Evolutionary conservation across 202 grass and related monocot species (phyloP), one percentile per base, ranked within the genome.

Genomic region (Schoenoplectus tabernaemontani): DNA sequence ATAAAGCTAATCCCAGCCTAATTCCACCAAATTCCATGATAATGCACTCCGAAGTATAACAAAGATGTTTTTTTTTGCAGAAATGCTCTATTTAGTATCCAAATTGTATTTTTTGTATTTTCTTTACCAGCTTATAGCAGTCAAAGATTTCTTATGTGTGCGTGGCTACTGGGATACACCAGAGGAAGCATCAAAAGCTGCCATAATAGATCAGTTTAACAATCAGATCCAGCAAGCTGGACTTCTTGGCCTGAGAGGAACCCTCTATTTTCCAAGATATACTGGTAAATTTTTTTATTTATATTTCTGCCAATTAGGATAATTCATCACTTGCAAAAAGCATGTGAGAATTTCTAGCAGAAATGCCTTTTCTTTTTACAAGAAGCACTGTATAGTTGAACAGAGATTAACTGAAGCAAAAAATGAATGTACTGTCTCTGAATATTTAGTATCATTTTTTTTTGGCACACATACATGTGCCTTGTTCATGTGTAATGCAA

Each of bases 91-190:
- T 60, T 28, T 37, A 51, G 4, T 57, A 57, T 39, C 63, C 46
- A 42, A 69, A 33, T 16, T 51, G 15, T 46, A 69, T 81, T 24
- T 2, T 58, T 47, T 13, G n/a, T 59, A 69, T 82, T 19, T 59
- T 79, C 43, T 13, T 70, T 59, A 23, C 46, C 66, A 98, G 91
- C 83, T 98, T 83, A 95, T 98, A 85, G 83, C 83, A 79, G 69
- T 89, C 67, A 86, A 83, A 59, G 59, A 83, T 48, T 54, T 77
- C 42, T 83, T 95, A 34, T 98, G 96, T 20, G 37, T 95, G 82
- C 82, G 96, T 28, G 96, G 96, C 80, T 98, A 89, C 60, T 98
- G 91, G 96, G 81, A 94, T 51, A 87, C 83, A 44, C 86, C 89
- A 76, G 81, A 89, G 70, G 68, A 91, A 61, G 83, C 77, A 47